Conservation (phyloP, 306 rosid genomes). For the Mimosa bimucronata region DNA sequence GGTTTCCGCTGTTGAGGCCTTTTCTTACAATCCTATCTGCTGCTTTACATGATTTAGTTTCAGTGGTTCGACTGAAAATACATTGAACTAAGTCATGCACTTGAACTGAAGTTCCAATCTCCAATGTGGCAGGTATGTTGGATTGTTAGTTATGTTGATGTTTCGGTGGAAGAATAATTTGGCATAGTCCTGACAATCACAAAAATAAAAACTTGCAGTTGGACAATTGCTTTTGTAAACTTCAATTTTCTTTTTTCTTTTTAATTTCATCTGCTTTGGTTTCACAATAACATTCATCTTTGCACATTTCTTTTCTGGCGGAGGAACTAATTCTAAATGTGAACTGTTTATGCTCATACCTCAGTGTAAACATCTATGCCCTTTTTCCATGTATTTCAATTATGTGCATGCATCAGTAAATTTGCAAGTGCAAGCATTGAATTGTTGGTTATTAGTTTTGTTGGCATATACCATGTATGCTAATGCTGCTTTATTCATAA, state of each 20-base stretch:
- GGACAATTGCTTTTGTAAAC: neutral
- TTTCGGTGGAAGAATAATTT: slow-evolving; percentile 4
- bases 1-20: too few relatives aligned
- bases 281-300: neutral
- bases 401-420: neutral
- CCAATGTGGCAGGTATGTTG: slow-evolving; percentile 94
- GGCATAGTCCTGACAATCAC: slow-evolving; percentile 24
- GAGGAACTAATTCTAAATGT: neutral
- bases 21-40: too few relatives aligned
- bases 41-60: too few relatives aligned
- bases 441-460: slow-evolving; percentile 20
- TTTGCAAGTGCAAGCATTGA: slow-evolving; percentile 15
- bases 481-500: slow-evolving; percentile 6
- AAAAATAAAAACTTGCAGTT: neutral
- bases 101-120: slow-evolving; percentile 82
- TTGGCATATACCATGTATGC: slow-evolving; percentile 25
- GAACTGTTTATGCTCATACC: neutral
- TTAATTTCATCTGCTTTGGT: neutral
- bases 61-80: too few relatives aligned
- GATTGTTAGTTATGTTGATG: slow-evolving; percentile 40
- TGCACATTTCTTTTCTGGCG: slow-evolving; percentile 11
- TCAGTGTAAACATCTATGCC: neutral
- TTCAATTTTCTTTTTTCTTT: neutral
- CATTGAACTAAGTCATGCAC: slow-evolving; percentile 75
- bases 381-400: neutral